Conservation (phyloP, 495 filamentous ascomycete genomes). For the Neurospora tetraspora region DNA sequence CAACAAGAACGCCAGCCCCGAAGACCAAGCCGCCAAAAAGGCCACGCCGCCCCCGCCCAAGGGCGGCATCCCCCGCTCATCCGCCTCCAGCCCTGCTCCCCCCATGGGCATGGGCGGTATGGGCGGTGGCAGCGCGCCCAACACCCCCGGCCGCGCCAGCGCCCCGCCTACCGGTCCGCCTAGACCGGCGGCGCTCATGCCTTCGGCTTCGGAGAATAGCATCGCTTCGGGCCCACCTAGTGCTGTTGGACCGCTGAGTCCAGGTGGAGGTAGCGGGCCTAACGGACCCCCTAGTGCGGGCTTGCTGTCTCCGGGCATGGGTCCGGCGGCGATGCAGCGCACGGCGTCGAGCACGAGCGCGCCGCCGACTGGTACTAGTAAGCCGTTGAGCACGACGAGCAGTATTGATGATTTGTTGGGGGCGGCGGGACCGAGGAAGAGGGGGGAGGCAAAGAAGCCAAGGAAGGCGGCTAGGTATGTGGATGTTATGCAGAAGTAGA, state of each 20-base stretch:
- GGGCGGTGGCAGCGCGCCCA: constrained; percentile 4
- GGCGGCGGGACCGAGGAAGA: constrained; percentile 56
- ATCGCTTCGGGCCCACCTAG: neutral
- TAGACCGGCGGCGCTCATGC: constrained; percentile 35
- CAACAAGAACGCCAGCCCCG: constrained; percentile 79
- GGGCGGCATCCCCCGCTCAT: constrained; percentile 17
- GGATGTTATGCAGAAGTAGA: constrained; percentile 73
- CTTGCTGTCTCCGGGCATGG: constrained; percentile 18
- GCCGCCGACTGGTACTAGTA: constrained; percentile 44
- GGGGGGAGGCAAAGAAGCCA: constrained; percentile 50
- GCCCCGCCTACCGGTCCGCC: constrained; percentile 28
- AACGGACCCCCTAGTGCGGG: neutral
- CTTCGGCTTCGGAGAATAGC: constrained; percentile 20
- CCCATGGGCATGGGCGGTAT: constrained; percentile 4
- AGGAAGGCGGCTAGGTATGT: constrained; percentile 81
- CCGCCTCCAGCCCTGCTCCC: constrained; percentile 24
- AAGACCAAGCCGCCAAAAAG: constrained; percentile 35
- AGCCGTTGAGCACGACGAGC: constrained; percentile 66
- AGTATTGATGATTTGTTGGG: constrained; percentile 80
- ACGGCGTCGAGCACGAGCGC: constrained; percentile 33
- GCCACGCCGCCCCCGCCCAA: constrained; percentile 42
- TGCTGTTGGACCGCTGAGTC: neutral
- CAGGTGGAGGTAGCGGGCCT: neutral
- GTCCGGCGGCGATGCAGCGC: constrained; percentile 34
- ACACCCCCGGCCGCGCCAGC: constrained; percentile 20